Evolutionary conservation across 768 basidiomycete species (phyloP), one percentile per base, ranked within the genome.

Genomic region (Cyclocybe cylindracea): DNA sequence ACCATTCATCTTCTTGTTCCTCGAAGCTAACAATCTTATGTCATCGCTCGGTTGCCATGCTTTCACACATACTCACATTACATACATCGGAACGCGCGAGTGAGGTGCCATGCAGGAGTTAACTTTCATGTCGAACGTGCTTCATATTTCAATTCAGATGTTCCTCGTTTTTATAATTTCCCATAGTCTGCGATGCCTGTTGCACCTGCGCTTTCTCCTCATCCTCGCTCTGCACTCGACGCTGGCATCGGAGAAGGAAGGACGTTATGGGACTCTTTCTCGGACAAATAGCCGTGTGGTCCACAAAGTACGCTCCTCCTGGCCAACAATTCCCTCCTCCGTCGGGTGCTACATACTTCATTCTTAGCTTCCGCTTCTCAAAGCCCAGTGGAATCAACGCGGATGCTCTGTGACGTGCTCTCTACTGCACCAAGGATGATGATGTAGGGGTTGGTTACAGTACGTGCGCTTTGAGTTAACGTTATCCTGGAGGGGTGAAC

Each of bases 381-480:
- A 54, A 24, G 62, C 67, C 2, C 45, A 50, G 34, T 71, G 70
- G 70, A 64, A 68, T 42, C 63, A n/a, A 52, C 51, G 40, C 61
- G 65, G 13, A 58, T 48, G 38, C 60, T 70, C 10, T 71, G 70
- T 43, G 67, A 67, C 2, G 67, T 71, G 6, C 48, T 70, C 39
- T 66, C 67, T 4, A 70, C 70, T 3, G 67, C 66, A 0, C 68
- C 68, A 2, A 62, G 60, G 24, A 57, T 60, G 8, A 38, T 71
- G n/a, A 59, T 71, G 59, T 68, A 7, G 49, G 61, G 0, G 63
- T 71, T n/a, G 66, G 66, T 7, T 71, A 68, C 45, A 71, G 70
- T 71, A 56, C 40, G 64, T 61, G 10, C 3, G 11, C 14, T n/a
- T 9, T 16, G 37, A 35, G 2, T 16, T 4, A 46, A 36, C 10